These are phyloP conservation scores for Liquidambar formosana DNA, from an alignment of 164 flowering plant species.

Conservation along the genomic window DNA sequence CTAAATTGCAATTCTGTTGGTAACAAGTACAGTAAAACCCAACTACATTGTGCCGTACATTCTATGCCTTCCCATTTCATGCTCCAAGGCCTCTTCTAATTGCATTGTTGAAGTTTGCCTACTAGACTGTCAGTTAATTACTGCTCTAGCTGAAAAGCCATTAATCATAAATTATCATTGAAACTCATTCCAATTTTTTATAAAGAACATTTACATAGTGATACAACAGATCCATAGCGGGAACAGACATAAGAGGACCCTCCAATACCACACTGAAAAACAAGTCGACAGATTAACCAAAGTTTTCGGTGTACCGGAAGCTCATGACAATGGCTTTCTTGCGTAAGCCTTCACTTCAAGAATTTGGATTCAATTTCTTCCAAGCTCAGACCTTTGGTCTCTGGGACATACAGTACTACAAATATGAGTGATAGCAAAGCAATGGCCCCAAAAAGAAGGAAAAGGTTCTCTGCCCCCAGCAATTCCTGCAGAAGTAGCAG, in stretches of 20 bases:
- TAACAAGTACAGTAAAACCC: background rate
- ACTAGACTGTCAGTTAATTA: no score
- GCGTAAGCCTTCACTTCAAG: constrained; percentile 33
- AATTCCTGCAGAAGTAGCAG: constrained; percentile 55
- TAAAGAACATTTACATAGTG: background rate
- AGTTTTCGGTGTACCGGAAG: background rate
- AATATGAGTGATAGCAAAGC: constrained; percentile 71
- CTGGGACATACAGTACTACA: constrained; percentile 61
- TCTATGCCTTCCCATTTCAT: background rate
- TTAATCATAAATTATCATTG: no score
- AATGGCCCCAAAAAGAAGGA: constrained; percentile 77
- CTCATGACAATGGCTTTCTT: background rate
- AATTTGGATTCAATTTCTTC: constrained; percentile 69
- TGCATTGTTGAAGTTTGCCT: no score
- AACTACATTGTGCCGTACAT: background rate
- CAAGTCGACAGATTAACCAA: background rate
- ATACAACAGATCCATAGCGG: background rate
- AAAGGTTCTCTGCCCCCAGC: constrained; percentile 82
- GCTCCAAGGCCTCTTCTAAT: no score
- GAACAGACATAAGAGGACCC: background rate
- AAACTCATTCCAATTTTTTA: no score
- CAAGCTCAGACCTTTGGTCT: constrained; percentile 92
- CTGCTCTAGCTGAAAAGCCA: no score
- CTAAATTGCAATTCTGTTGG: background rate
- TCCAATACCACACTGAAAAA: background rate